A percentile compares a stretch with the other conserved stretches of the same genome.
Evolutionary conservation across 805 yeast species (phyloP).

Genomic region (Candida namnaoensis): DNA sequence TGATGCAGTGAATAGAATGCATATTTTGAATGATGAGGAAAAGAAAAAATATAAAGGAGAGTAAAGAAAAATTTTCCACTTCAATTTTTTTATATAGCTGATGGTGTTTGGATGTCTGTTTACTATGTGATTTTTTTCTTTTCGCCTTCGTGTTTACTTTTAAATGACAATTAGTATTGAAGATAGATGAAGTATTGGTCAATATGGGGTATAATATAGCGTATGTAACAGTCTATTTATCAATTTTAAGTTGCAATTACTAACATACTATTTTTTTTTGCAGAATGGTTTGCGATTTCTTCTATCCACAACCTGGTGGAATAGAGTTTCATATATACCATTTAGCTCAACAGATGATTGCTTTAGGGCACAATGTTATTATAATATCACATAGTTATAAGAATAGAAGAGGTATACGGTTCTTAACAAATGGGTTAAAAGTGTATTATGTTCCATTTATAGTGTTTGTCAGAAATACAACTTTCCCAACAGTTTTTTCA

Average conservation of each 20-base stretch:
- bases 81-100: no score
- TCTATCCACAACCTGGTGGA: constrained; percentile 98
- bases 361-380: constrained; percentile 77
- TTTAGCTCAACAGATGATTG: constrained; percentile 72
- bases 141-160: no score
- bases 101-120: neutral
- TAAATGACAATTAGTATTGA: no score
- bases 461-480: constrained; percentile 73
- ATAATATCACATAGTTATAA: constrained; percentile 87
- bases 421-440: constrained; percentile 81
- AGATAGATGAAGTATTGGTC: neutral
- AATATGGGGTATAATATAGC: constrained; percentile 21
- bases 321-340: constrained; percentile 94
- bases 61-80: no score
- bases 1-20: neutral
- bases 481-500: constrained; percentile 85
- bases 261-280: constrained; percentile 7
- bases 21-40: neutral
- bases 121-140: no score
- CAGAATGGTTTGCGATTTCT: constrained; percentile 89
- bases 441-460: constrained; percentile 85
- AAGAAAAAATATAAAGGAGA: neutral
- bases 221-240: constrained; percentile 4
- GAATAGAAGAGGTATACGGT: constrained; percentile 73
- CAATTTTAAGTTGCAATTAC: constrained; percentile 11